Evolutionary conservation across 163 green algal genomes (phyloP).

Genomic region (Scenedesmus sp.): DNA sequence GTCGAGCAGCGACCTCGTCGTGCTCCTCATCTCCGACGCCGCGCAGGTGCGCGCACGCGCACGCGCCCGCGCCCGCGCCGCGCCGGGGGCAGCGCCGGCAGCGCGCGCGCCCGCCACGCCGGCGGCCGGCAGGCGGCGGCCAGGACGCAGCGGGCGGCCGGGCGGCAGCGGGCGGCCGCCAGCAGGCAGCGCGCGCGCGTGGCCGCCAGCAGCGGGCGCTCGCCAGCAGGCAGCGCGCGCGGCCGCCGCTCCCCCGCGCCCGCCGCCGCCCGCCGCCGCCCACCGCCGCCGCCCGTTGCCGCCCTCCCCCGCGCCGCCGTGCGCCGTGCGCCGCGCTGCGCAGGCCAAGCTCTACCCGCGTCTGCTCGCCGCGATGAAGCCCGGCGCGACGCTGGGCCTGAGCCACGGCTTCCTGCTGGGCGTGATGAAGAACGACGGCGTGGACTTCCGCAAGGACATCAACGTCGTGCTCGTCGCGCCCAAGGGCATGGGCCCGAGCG

Average conservation of each 20-base stretch:
- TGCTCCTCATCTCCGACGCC: constrained; percentile 96
- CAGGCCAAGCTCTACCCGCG: constrained; percentile 96
- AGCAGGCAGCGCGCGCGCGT: neutral
- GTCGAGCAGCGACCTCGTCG: constrained; percentile 88
- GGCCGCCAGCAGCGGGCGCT: too few relatives aligned
- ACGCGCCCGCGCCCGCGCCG: too few relatives aligned
- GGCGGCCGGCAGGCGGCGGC: too few relatives aligned
- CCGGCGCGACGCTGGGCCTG: constrained; percentile 94
- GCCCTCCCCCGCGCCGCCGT: neutral
- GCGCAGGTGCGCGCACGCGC: constrained; percentile 75
- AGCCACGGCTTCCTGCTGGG: constrained; percentile 99
- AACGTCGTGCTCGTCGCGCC: constrained; percentile 98
- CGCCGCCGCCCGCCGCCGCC: too few relatives aligned
- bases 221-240: too few relatives aligned
- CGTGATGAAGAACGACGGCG: constrained; percentile 88
- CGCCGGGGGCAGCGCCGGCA: too few relatives aligned
- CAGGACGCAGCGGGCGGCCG: too few relatives aligned
- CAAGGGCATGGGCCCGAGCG: constrained; percentile 99
- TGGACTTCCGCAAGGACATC: constrained; percentile 98
- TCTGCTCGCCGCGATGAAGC: constrained; percentile 98
- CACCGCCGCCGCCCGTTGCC: neutral
- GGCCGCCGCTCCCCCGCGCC: too few relatives aligned
- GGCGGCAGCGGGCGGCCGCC: too few relatives aligned
- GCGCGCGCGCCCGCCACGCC: too few relatives aligned
- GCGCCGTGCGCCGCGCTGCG: too few relatives aligned